phyloP scores from a whole-genome alignment of 352 stramenopile genomes.

The Aphanomyces stellatus region DNA sequence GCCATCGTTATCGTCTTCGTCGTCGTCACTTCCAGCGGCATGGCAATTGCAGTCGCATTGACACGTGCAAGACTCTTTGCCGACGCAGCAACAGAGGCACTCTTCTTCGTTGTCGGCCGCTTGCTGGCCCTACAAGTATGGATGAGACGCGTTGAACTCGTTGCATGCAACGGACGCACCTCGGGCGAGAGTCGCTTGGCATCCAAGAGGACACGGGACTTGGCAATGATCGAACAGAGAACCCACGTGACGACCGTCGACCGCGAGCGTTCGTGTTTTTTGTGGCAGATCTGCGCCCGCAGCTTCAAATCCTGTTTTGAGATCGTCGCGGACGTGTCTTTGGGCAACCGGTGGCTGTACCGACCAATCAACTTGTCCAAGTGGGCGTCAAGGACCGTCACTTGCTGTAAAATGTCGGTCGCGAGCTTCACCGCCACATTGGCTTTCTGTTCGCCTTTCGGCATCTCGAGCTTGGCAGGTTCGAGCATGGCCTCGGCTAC shows the following conservation, averaged over 20 bases:
- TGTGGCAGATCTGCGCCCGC: slow-evolving; percentile 53
- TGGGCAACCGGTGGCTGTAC: slow-evolving; percentile 39
- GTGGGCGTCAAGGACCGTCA: slow-evolving; percentile 77
- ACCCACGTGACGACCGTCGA: slow-evolving; percentile 83
- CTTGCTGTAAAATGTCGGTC: slow-evolving; percentile 45
- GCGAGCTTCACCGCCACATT: not conserved
- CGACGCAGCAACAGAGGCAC: slow-evolving; percentile 67
- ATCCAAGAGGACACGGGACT: slow-evolving; percentile 61
- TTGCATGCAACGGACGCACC: not conserved
- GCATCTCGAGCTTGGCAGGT: slow-evolving; percentile 6
- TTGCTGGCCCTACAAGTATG: not conserved
- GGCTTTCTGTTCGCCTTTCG: slow-evolving; percentile 19
- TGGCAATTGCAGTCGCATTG: slow-evolving; percentile 39
- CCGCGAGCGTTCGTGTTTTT: slow-evolving; percentile 69
- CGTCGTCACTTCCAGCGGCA: slow-evolving; percentile 49
- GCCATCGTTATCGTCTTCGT: slow-evolving; percentile 22
- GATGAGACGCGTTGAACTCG: not conserved
- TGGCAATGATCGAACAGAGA: slow-evolving; percentile 75
- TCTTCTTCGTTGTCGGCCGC: slow-evolving; percentile 39
- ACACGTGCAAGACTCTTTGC: slow-evolving; percentile 45
- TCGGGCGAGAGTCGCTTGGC: not conserved
- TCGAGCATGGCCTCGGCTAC: slow-evolving; percentile 37
- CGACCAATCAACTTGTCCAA: slow-evolving; percentile 50
- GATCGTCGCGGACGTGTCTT: slow-evolving; percentile 32
- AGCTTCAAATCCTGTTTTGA: slow-evolving; percentile 40